phyloP scores from a whole-genome alignment of 257 asterid species.

The Solanum phureja region DNA sequence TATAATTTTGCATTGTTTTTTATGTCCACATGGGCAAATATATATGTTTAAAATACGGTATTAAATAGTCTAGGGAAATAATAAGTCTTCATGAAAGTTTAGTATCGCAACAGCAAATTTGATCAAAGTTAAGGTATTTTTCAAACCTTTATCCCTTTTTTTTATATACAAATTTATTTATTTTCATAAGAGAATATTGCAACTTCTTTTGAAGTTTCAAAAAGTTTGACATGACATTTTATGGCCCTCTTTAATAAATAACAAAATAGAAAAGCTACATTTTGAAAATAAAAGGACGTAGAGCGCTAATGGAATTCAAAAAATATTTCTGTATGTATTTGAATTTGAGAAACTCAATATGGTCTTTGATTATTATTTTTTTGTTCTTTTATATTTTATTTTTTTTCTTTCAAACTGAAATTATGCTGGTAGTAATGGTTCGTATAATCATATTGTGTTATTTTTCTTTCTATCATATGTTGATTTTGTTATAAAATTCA shows the following conservation, averaged over 20 bases:
- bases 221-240: neutral
- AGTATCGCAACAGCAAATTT: too few relatives aligned
- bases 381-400: neutral
- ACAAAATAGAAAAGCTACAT: neutral
- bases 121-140: too few relatives aligned
- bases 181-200: neutral
- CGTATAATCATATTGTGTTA: neutral
- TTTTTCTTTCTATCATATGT: neutral
- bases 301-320: neutral
- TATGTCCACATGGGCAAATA: too few relatives aligned
- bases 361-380: neutral
- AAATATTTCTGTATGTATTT: neutral
- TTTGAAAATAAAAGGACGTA: neutral
- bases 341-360: neutral
- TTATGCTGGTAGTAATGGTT: neutral
- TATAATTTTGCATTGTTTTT: too few relatives aligned
- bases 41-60: too few relatives aligned
- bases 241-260: neutral
- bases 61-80: too few relatives aligned
- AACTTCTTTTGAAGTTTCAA: neutral
- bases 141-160: too few relatives aligned
- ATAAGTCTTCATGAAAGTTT: too few relatives aligned
- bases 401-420: neutral
- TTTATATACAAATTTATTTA: neutral
- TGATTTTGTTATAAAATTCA: neutral